Conservation (phyloP, 768 basidiomycete genomes). For the Astraeus odoratus region DNA sequence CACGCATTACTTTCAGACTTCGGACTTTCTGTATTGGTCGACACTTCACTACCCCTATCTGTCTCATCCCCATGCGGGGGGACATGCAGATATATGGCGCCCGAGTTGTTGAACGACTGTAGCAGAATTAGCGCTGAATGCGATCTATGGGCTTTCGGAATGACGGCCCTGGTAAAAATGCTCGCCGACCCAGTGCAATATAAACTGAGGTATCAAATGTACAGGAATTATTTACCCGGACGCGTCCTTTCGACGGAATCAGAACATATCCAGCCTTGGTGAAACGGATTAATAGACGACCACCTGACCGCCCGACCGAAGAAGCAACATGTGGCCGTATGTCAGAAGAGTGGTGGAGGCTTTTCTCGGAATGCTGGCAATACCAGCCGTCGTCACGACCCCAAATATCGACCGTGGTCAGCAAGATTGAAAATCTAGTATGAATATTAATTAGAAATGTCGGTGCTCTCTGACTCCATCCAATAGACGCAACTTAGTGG, state of each 20-base stretch:
- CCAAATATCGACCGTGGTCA: too few species aligned
- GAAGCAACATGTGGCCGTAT: background rate
- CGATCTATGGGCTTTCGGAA: background rate
- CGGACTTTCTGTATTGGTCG: background rate
- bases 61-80: background rate
- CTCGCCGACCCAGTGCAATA: background rate
- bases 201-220: background rate
- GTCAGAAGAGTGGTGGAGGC: background rate
- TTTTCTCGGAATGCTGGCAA: background rate
- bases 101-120: background rate
- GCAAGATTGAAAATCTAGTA: too few species aligned
- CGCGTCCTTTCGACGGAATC: background rate
- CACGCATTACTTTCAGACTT: background rate
- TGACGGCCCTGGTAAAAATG: background rate
- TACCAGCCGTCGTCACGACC: background rate
- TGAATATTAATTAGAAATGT: too few species aligned
- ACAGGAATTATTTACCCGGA: background rate
- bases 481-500: too few species aligned
- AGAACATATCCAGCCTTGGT: background rate
- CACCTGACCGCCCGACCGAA: background rate
- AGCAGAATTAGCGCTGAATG: background rate
- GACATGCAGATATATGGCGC: background rate
- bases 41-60: background rate
- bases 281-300: background rate
- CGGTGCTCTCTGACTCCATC: too few species aligned